Evolutionary conservation across 345 rosid genomes (phyloP), one percentile per base, ranked within the genome.

Genomic region (Rhodomyrtus tomentosa): DNA sequence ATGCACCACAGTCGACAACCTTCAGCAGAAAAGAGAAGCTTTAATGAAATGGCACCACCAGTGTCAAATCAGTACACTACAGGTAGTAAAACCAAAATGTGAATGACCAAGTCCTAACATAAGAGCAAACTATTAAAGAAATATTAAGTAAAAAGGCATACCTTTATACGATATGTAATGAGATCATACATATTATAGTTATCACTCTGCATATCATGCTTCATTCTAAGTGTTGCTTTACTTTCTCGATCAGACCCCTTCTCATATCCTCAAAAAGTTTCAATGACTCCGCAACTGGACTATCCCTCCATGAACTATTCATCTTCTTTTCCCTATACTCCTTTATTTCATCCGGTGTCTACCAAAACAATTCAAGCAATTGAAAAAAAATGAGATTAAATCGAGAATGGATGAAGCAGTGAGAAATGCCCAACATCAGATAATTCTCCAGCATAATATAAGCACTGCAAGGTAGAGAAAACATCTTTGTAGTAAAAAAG

Each of bases 181-280:
- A 96, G 98, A 87, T 98, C 99, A 87, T 93, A 95, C 99, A 96
- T 98, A 89, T 98, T 96, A 82, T 32, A 91, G 86, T 95, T 96
- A 85, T 98, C 97, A 91, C 93, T 96, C 93, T 95, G 99, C 99
- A 98, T 98, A 84, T 98, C 99, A 84, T 98, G 99, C 90, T 95
- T 98, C 99, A 98, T 96, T 88, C 98, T 91, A 45, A 96, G 92
- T 58, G 99, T 96, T 49, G 99, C 99, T 96, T 94, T 42, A 97
- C 99, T 92, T 96, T 98, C 84, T 92, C 98, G 83, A 96, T 91
- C 91, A 91, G 59, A 59, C 99, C 99, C 79, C 88, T 88, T 89
- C 88, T 92, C 99, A 93, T 96, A 86, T 98, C 99, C 83, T 96
- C 98, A 92, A 96, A 96, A 32, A 96, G 95, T 89, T 90, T 91